Conservation (phyloP, 2,329 filamentous ascomycete species). For the Ambrosiella beaveri region DNA sequence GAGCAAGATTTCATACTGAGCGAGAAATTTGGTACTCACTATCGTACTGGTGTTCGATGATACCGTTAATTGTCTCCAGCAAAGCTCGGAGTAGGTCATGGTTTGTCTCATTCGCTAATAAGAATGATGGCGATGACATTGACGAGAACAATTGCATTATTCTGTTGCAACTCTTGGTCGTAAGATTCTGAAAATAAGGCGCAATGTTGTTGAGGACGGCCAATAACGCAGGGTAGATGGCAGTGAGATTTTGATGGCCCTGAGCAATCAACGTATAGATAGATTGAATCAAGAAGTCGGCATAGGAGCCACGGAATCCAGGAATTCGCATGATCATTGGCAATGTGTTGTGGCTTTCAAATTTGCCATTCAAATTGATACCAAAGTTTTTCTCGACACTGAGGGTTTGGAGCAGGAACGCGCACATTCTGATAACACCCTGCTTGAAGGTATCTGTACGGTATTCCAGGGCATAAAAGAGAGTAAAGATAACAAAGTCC, state of each 20-base stretch:
- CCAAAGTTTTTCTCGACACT: conserved; percentile 88
- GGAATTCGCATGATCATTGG: conserved; percentile 65
- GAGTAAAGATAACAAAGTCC: conserved; percentile 75
- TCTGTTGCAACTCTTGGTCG: conserved; percentile 57
- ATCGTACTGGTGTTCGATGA: conserved; percentile 74
- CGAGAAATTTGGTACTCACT: conserved; percentile 33
- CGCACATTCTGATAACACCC: conserved; percentile 86
- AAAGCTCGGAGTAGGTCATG: conserved; percentile 65
- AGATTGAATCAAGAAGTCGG: conserved; percentile 87
- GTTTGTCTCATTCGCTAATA: conserved; percentile 84
- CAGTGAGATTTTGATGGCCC: conserved; percentile 76
- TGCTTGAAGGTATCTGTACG: conserved; percentile 75
- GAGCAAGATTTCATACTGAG: background rate
- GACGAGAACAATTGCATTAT: conserved; percentile 75
- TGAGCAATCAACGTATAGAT: conserved; percentile 83
- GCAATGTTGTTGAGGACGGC: conserved; percentile 90
- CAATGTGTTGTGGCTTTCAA: conserved; percentile 75
- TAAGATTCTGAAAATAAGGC: conserved; percentile 64
- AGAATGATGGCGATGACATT: conserved; percentile 84
- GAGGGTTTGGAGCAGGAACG: conserved; percentile 88
- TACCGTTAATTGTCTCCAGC: conserved; percentile 74
- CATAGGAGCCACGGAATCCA: conserved; percentile 78
- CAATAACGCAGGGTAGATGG: conserved; percentile 79
- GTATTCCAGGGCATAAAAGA: conserved; percentile 87
- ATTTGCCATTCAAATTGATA: conserved; percentile 71